Percentiles rank a stretch among this genome's conserved stretches.
Evolutionary conservation across 2,329 filamentous ascomycete genomes (phyloP).

Genomic region (Phoma sp.): DNA sequence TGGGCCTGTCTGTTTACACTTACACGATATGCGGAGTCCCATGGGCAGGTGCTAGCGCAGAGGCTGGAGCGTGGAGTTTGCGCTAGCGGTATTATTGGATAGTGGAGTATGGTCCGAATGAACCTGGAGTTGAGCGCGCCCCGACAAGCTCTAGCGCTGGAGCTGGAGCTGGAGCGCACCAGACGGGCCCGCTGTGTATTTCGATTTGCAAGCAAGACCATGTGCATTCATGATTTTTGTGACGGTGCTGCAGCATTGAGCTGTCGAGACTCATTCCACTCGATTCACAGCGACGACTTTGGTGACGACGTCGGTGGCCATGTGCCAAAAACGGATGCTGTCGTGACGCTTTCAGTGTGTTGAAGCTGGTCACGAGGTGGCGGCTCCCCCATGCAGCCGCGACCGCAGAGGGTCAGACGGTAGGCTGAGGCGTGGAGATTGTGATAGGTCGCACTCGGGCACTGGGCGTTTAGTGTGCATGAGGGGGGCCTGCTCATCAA

Average conservation of each 20-base stretch:
- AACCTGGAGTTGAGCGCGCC: slow-evolving; percentile 14
- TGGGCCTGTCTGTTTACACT: slow-evolving; percentile 12
- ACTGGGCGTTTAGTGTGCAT: slow-evolving; percentile 16
- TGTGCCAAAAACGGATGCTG: slow-evolving; percentile 3
- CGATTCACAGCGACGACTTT: neutral
- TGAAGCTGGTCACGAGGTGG: neutral
- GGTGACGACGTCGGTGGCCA: slow-evolving; percentile 1
- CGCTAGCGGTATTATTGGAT: slow-evolving; percentile 26
- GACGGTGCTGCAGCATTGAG: neutral
- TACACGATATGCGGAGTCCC: slow-evolving; percentile 27
- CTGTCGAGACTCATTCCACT: neutral
- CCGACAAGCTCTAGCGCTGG: slow-evolving; percentile 17
- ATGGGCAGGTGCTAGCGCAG: slow-evolving; percentile 27
- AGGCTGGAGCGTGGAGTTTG: slow-evolving; percentile 31
- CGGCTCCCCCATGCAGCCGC: slow-evolving; percentile 8
- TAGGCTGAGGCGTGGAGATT: slow-evolving; percentile 3
- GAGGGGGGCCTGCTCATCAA: neutral
- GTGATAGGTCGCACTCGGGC: slow-evolving; percentile 14
- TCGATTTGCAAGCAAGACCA: slow-evolving; percentile 6
- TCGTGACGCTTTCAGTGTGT: slow-evolving; percentile 15
- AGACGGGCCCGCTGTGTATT: slow-evolving; percentile 20
- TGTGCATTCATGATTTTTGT: neutral
- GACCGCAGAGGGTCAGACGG: slow-evolving; percentile 6
- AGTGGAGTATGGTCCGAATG: slow-evolving; percentile 25
- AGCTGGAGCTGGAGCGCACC: slow-evolving; percentile 25